Evolutionary conservation across 108 stramenopile species (phyloP), one percentile per base, ranked within the genome.

Genomic region (Thalassiosira profunda): DNA sequence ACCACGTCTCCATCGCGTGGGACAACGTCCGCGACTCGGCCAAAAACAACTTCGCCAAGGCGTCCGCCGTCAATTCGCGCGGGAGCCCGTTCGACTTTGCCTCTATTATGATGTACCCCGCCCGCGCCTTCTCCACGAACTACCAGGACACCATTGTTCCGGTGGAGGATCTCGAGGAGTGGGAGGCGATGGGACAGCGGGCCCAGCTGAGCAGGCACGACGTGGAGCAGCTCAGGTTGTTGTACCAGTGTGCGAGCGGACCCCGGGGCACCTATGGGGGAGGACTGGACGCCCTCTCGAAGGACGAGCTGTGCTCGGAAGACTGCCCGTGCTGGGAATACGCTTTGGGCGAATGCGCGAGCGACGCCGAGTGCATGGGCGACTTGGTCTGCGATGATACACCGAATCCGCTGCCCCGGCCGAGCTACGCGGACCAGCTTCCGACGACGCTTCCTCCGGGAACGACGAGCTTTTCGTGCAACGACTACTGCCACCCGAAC

Each of bases 151-250:
- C n/a, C n/a, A n/a, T n/a, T n/a, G n/a, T n/a, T n/a, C n/a, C n/a
- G n/a, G n/a, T n/a, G n/a, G n/a, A n/a, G n/a, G n/a, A n/a, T n/a
- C n/a, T n/a, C n/a, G n/a, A n/a, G n/a, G n/a, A n/a, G n/a, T n/a
- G n/a, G n/a, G n/a, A n/a, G n/a, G n/a, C n/a, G n/a, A 73, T 83
- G 68, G 82, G 76, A 11, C 82, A 79, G 44, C 26, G 82, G 26
- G 58, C 24, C 12, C 59, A 38, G 18, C 56, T 75, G 59, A 79
- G 78, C 24, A 40, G 63, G n/a, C 43, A 42, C 6, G 82, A 83
- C 51, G 26, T 76, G 3, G 24, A 70, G 29, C 82, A 80, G 38
- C 34, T 83, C 26, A 31, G 68, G 18, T 17, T 80, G 5, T n/a
- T 79, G 29, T 71, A 83, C 47, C 78, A 79, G 37, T 73, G 81